phyloP scores from a whole-genome alignment of 2,329 filamentous ascomycete genomes.

The Aspergillus persii region DNA sequence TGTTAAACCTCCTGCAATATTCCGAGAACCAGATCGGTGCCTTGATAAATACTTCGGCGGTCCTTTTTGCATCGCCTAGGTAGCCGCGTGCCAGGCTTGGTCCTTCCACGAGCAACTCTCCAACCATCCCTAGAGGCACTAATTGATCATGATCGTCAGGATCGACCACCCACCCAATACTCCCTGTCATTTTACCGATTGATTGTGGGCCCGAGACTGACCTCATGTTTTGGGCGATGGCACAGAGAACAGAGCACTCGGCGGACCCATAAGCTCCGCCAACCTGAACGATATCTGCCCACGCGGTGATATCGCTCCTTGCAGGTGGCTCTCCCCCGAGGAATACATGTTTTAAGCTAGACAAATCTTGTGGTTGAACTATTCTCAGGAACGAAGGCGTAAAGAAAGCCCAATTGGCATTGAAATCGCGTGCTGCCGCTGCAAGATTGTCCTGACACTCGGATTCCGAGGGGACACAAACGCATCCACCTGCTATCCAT shows the following conservation, averaged over 20 bases:
- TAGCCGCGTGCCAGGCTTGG: constrained; percentile 43
- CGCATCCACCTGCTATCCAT: neutral
- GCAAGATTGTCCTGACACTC: neutral
- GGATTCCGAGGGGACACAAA: neutral
- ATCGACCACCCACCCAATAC: constrained; percentile 26
- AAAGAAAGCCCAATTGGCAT: neutral
- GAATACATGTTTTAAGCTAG: neutral
- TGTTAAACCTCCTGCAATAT: neutral
- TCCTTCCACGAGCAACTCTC: constrained; percentile 45
- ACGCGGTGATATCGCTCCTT: neutral
- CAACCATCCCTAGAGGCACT: constrained; percentile 23
- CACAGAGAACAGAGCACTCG: neutral
- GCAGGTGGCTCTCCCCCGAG: neutral
- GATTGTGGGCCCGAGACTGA: constrained; percentile 7
- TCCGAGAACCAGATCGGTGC: constrained; percentile 18
- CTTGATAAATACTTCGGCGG: constrained; percentile 24
- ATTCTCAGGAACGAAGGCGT: neutral
- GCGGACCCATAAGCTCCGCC: neutral
- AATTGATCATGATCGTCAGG: constrained; percentile 17
- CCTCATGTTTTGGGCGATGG: neutral
- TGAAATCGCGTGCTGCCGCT: neutral
- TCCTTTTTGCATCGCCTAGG: constrained; percentile 27
- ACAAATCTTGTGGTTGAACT: neutral
- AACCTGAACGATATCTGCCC: neutral
- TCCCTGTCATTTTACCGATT: constrained; percentile 13